Evolutionary conservation across 371 early-diverging fungal genomes (phyloP), one percentile per base, ranked within the genome.

Genomic region (Nosema muscidifuracis): DNA sequence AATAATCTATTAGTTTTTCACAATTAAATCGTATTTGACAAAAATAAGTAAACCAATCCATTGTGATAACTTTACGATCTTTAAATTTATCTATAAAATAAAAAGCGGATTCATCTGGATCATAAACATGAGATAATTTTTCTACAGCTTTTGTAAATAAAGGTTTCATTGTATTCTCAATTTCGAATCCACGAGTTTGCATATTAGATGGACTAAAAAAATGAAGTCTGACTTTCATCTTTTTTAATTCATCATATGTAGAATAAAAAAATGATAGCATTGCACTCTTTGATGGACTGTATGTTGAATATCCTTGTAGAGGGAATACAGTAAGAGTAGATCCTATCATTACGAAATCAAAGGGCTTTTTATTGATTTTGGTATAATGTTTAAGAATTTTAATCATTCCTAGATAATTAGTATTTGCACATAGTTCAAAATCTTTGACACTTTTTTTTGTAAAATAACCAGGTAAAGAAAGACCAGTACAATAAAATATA

Each of bases 201-300:
- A 92, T 91, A 0, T 87, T 88, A 28, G 89, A 90, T 0, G 90
- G 88, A 71, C 87, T 89, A 70, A 88, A 91, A 65, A 90, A 86
- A 63, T 90, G 89, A 4, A 89, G 85, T 42, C 82, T 80, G 65
- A 93, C 89, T 0, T 79, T 84, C 58, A 88, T 86, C 55, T 85
- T 80, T 44, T 85, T 80, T 26, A 91, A 77, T 77, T 93, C 93
- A 0, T 85, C 79, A 67, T 89, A 88, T 1, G 89, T 89, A 67
- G 90, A 80, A 30, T 89, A 90, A 67, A 88, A 80, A 56, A 81
- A 71, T 12, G 73, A 74, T 1, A 61, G 28, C 9, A 92, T 73
- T 40, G 92, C 92, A 70, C 84, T 86, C 73, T 93, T 93, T 24
- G 90, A 85, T 10, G 92, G 90, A 1, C 88, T 70, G 78, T 93